Percentiles rank a stretch among this genome's conserved stretches.
Evolutionary conservation across 176 grass and related monocot genomes (phyloP).

Genomic region (Neostapfia colusana): DNA sequence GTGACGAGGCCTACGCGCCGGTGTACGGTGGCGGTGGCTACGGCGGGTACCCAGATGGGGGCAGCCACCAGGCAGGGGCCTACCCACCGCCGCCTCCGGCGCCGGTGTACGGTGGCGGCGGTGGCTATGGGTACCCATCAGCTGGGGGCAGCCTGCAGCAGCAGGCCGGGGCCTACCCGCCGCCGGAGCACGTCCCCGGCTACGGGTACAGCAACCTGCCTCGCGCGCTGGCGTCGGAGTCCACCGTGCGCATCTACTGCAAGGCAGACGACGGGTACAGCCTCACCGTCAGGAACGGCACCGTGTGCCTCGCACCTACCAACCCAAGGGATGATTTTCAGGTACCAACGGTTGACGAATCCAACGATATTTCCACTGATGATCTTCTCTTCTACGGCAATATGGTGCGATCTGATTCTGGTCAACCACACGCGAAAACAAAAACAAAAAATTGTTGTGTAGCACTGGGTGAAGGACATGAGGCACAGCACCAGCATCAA

Average conservation of each 20-base stretch:
- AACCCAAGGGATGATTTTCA: constrained; percentile 65
- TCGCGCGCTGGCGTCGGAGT: constrained; percentile 41
- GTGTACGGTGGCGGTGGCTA: not conserved
- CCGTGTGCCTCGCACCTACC: constrained; percentile 55
- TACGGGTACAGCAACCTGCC: constrained; percentile 31
- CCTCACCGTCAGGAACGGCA: constrained; percentile 54
- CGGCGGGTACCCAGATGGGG: constrained; percentile 13
- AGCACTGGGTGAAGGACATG: constrained; percentile 95
- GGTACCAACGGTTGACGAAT: constrained; percentile 25
- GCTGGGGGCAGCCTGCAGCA: too few species aligned
- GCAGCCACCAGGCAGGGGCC: not conserved
- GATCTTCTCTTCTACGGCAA: too few species aligned
- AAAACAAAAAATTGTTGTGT: not conserved
- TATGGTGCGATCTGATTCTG: too few species aligned
- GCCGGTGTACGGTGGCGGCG: not conserved
- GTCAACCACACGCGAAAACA: too few species aligned
- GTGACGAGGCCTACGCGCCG: constrained; percentile 27
- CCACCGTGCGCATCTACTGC: constrained; percentile 54
- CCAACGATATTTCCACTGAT: not conserved
- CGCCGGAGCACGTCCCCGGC: not conserved
- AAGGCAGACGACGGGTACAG: constrained; percentile 54
- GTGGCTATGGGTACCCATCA: constrained; percentile 12
- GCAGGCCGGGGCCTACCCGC: not conserved
- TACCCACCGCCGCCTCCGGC: constrained; percentile 6
- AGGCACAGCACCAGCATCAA: constrained; percentile 67